Conservation (phyloP, 1,284 basidiomycete species). For the Sanghuangporus baumii region DNA sequence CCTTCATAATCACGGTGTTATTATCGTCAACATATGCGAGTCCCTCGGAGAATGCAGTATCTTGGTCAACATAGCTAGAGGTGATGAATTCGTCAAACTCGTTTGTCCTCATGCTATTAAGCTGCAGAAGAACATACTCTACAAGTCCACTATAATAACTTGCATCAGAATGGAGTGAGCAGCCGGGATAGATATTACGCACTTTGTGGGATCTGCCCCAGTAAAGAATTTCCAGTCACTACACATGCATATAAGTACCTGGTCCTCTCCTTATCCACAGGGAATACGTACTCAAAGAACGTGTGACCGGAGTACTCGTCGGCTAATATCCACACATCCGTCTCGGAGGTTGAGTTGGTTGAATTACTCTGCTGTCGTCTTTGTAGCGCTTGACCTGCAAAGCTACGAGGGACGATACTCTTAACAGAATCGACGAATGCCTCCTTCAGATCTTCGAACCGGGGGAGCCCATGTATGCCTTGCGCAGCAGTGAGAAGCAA, state of each 20-base stretch:
- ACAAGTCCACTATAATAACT: slow-evolving; percentile 46
- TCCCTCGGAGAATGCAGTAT: slow-evolving; percentile 39
- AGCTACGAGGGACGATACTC: neutral
- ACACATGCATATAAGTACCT: neutral
- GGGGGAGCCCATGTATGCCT: neutral
- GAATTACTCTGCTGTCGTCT: neutral
- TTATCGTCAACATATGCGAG: slow-evolving; percentile 51
- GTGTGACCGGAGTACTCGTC: slow-evolving; percentile 14
- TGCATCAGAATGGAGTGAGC: slow-evolving; percentile 15
- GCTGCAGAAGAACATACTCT: slow-evolving; percentile 36
- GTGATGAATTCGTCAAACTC: slow-evolving; percentile 5
- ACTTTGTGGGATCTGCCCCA: slow-evolving; percentile 61
- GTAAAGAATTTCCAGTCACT: slow-evolving; percentile 42
- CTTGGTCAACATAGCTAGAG: slow-evolving; percentile 46
- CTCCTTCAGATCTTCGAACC: neutral
- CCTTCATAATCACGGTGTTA: slow-evolving; percentile 65
- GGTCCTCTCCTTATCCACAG: neutral
- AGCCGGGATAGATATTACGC: slow-evolving; percentile 24
- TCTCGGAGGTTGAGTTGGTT: neutral
- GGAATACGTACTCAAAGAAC: slow-evolving; percentile 17
- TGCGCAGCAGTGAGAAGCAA: neutral
- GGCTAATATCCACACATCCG: slow-evolving; percentile 14
- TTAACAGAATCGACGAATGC: neutral
- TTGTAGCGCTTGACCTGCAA: neutral
- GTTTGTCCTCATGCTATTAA: neutral